Percentiles rank a stretch among this genome's conserved stretches.
phyloP scores from a whole-genome alignment of 192 early-diverging fungal genomes.

The Entomortierella lignicola region DNA sequence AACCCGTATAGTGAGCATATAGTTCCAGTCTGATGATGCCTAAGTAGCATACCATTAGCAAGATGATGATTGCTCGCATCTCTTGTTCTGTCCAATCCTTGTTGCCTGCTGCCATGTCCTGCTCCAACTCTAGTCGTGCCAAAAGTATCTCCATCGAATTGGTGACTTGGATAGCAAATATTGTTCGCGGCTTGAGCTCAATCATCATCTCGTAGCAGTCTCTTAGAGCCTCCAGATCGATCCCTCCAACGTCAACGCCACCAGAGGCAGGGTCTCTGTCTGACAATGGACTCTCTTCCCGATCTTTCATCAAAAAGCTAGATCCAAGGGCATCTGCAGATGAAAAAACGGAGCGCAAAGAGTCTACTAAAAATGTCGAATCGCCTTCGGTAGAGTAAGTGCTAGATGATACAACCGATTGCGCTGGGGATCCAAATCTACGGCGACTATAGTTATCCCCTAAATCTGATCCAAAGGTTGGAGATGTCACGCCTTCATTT shows the following conservation, averaged over 20 bases:
- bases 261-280: background rate
- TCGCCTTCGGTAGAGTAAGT: constrained; percentile 22
- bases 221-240: constrained; percentile 45
- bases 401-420: constrained; percentile 13
- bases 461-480: constrained; percentile 2
- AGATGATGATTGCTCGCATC: constrained; percentile 44
- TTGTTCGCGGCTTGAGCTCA: constrained; percentile 43
- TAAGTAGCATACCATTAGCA: constrained; percentile 34
- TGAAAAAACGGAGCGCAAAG: constrained; percentile 38
- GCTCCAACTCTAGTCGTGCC: constrained; percentile 61
- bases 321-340: constrained; percentile 30
- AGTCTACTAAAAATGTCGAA: constrained; percentile 41
- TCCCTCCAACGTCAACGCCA: constrained; percentile 33
- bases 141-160: constrained; percentile 68
- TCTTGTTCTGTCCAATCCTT: constrained; percentile 43
- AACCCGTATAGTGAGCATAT: too few species aligned
- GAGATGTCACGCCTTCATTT: background rate
- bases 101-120: constrained; percentile 34
- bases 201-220: constrained; percentile 53
- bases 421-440: constrained; percentile 9
- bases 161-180: constrained; percentile 53
- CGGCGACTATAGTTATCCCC: constrained; percentile 1
- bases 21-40: background rate
- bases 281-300: background rate
- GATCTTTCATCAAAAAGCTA: constrained; percentile 42